phyloP scores from a whole-genome alignment of 2,329 filamentous ascomycete genomes.

The Thielaviopsis musarum region DNA sequence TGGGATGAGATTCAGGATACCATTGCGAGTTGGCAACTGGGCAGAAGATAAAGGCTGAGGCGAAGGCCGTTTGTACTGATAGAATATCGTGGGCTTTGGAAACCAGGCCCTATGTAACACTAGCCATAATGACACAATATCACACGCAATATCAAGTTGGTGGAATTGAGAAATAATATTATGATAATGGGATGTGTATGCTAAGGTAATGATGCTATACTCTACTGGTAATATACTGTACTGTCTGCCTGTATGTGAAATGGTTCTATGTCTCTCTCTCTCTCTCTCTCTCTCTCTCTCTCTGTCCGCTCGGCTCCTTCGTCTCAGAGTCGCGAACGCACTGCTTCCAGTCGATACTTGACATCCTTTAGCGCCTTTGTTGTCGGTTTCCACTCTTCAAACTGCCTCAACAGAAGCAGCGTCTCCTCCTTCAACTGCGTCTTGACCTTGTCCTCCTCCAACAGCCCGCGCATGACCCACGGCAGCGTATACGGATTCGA shows the following conservation, averaged over 20 bases:
- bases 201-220: background rate
- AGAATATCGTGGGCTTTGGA: background rate
- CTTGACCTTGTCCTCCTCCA: constrained; percentile 84
- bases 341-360: constrained; percentile 81
- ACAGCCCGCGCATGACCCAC: constrained; percentile 84
- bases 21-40: constrained; percentile 65
- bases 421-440: constrained; percentile 65
- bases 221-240: too few relatives aligned
- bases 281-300: background rate
- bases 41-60: constrained; percentile 4
- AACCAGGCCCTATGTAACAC: constrained; percentile 10
- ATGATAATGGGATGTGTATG: background rate
- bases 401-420: constrained; percentile 62
- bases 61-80: constrained; percentile 6
- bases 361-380: constrained; percentile 92
- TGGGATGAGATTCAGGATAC: constrained; percentile 86
- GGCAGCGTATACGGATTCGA: constrained; percentile 82
- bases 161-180: background rate
- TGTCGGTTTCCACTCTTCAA: constrained; percentile 81
- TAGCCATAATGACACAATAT: constrained; percentile 4
- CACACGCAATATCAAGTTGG: background rate
- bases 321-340: constrained; percentile 59
- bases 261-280: background rate
- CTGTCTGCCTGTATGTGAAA: background rate
- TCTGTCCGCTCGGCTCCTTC: background rate